Evolutionary conservation across 2,329 filamentous ascomycete species (phyloP), one percentile per base, ranked within the genome.

Genomic region (Aphanoascus verrucosus): DNA sequence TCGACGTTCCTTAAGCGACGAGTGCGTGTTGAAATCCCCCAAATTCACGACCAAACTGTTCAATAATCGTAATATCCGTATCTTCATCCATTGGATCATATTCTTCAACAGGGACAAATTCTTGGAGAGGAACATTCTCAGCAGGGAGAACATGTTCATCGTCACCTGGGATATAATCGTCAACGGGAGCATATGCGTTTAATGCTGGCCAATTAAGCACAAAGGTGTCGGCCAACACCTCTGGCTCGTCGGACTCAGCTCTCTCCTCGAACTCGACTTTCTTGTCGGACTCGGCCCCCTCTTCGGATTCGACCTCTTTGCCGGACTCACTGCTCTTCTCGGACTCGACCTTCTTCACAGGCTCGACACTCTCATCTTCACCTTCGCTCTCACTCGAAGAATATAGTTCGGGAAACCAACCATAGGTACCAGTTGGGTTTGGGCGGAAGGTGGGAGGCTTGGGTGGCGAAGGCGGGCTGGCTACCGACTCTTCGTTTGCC

Each of bases 401-500:
- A 58, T 58, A 52, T 66, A 64, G 32, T 67, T n/a, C n/a, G 67
- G 48, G 67, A 62, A 34, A 68, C n/a, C n/a, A 56, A 38, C 59
- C 48, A 51, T 63, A 66, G 9, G 64, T 64, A 14, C 60, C 61
- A 20, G 38, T 38, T 28, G 37, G 37, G 38, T 43, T 55, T 32
- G 49, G 47, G 48, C 48, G 19, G 34, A 35, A n/a, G 43, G 35
- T 35, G 8, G 11, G 2, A 35, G 34, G 50, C 19, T 52, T 46
- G 32, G 31, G 41, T 20, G 49, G 12, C 9, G 20, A 35, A 40
- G 35, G 44, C 9, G 52, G 8, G 40, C 20, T 37, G 15, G 32
- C 28, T 32, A 35, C 52, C 15, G 28, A 43, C 44, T 38, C 31
- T 11, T 15, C 34, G 44, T 19, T 35, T 32, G 52, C 19, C 34